These are phyloP conservation scores for Stevia rebaudiana DNA, from an alignment of 140 eudicot species.

Conservation along the genomic window DNA sequence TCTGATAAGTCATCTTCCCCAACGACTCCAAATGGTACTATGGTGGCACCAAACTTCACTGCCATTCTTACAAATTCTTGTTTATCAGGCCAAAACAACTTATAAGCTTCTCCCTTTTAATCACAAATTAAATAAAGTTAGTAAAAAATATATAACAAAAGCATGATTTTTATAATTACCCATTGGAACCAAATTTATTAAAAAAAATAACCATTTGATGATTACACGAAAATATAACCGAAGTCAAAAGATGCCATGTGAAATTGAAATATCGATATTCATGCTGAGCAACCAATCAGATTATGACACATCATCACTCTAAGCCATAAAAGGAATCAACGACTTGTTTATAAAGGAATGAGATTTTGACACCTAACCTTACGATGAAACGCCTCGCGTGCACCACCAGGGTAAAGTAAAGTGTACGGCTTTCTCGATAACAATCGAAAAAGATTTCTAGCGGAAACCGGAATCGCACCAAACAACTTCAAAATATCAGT, in stretches of 20 bases:
- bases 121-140: background rate
- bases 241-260: background rate
- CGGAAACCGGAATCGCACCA: slow-evolving; percentile 23
- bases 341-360: too few relatives aligned
- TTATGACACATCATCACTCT: too few relatives aligned
- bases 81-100: slow-evolving; percentile 77
- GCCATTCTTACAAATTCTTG: slow-evolving; percentile 85
- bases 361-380: slow-evolving; percentile 15
- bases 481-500: slow-evolving; percentile 21
- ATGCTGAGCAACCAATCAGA: too few relatives aligned
- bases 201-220: background rate
- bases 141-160: background rate
- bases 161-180: background rate
- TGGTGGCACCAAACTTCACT: slow-evolving; percentile 66
- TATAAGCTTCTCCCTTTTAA: slow-evolving; percentile 61
- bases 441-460: slow-evolving; percentile 12
- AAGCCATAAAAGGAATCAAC: background rate
- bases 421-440: slow-evolving; percentile 13
- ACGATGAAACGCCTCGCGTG: slow-evolving; percentile 20
- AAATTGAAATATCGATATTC: background rate
- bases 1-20: slow-evolving; percentile 79
- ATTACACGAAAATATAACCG: background rate
- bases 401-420: slow-evolving; percentile 23
- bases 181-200: background rate
- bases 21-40: slow-evolving; percentile 68